A percentile compares a stretch with the other conserved stretches of the same genome.
Conservation (phyloP, 306 rosid genomes). For the Alnus glutinosa region DNA sequence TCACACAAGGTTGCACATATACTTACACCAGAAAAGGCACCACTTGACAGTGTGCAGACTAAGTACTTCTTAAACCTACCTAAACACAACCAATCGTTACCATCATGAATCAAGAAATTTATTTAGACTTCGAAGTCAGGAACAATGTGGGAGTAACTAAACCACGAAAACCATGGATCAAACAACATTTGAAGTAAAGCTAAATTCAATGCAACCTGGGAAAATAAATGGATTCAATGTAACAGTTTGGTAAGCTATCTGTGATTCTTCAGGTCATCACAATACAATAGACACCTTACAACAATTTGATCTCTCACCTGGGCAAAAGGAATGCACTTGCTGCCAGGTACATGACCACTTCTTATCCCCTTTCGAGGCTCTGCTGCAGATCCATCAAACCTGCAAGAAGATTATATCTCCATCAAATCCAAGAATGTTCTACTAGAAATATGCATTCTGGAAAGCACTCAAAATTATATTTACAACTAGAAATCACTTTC, state of each 20-base stretch:
- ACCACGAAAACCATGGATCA: neutral
- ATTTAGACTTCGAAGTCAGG: neutral
- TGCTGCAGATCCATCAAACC: constrained; percentile 73
- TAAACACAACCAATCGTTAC: neutral
- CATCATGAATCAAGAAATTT: neutral
- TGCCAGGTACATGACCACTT: constrained; percentile 93
- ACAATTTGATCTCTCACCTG: constrained; percentile 49
- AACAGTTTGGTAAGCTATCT: neutral
- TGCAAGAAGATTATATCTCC: constrained; percentile 42
- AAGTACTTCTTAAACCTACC: neutral
- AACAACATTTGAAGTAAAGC: neutral
- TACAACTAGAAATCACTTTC: neutral
- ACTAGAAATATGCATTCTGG: neutral
- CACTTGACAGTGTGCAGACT: neutral
- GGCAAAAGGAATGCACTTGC: constrained; percentile 79
- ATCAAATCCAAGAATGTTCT: constrained; percentile 22
- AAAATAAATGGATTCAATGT: neutral
- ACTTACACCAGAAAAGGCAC: neutral
- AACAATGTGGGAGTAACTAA: neutral
- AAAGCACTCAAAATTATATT: neutral
- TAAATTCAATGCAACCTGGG: neutral
- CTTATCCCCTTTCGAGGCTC: constrained; percentile 92
- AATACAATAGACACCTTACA: neutral
- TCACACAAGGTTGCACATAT: neutral
- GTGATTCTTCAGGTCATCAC: neutral